Evolutionary conservation across 148 eudicot species (phyloP).

Genomic region (Camellia lanceoleosa): DNA sequence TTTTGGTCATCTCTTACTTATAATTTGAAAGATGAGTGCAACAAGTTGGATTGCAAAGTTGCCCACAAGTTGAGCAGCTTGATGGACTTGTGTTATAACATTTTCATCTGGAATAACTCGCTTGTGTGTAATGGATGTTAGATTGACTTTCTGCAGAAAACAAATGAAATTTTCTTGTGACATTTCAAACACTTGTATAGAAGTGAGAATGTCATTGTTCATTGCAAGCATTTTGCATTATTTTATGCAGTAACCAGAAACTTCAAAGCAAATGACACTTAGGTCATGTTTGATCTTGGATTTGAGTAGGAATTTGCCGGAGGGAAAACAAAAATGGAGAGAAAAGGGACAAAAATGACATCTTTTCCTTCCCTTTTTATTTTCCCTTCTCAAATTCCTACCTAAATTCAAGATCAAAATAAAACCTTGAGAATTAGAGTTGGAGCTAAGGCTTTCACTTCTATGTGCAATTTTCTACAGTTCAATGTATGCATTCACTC

Average conservation of each 20-base stretch:
- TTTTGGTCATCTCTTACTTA: not conserved
- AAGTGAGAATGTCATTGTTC: not conserved
- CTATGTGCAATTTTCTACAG: slow-evolving; percentile 5
- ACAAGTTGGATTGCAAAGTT: not conserved
- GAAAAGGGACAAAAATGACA: too few relatives aligned
- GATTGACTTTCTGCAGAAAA: slow-evolving; percentile 4
- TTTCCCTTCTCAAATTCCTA: too few relatives aligned
- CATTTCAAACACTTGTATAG: not conserved
- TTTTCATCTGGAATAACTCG: not conserved
- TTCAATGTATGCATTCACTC: not conserved
- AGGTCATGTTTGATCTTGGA: too few relatives aligned
- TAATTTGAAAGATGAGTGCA: not conserved
- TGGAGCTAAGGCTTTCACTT: slow-evolving; percentile 42
- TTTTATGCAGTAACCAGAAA: too few relatives aligned
- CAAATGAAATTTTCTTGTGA: not conserved
- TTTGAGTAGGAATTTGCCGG: too few relatives aligned
- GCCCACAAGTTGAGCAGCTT: slow-evolving; percentile 16
- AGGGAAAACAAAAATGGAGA: too few relatives aligned
- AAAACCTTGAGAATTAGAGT: slow-evolving; percentile 29
- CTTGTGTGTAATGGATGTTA: not conserved
- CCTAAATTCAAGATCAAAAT: too few relatives aligned
- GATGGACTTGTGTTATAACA: not conserved
- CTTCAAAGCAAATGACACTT: too few relatives aligned
- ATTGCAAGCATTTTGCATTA: not conserved
- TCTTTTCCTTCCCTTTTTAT: too few relatives aligned